A percentile compares a stretch with the other conserved stretches of the same genome.
Evolutionary conservation across 306 rosid genomes (phyloP).

Genomic region (Vigna hirtella): DNA sequence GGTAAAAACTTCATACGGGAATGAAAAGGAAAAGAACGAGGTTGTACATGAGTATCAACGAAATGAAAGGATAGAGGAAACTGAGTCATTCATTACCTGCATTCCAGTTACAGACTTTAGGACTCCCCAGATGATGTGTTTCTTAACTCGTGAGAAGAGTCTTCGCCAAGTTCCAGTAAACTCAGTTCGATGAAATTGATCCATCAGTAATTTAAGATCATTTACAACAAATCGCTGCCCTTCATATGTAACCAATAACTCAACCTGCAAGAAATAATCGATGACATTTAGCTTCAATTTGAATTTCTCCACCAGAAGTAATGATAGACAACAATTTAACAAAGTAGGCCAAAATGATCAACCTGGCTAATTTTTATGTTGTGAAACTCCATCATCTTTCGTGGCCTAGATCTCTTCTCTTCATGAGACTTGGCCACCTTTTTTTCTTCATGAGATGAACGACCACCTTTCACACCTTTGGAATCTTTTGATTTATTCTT

Average conservation of each 20-base stretch:
- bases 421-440: slow-evolving; percentile 80
- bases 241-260: slow-evolving; percentile 87
- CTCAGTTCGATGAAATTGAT: slow-evolving; percentile 89
- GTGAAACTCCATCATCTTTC: slow-evolving; percentile 97
- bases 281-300: slow-evolving; percentile 32
- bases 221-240: slow-evolving; percentile 95
- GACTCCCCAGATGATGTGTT: slow-evolving; percentile 99
- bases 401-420: slow-evolving; percentile 92
- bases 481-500: slow-evolving; percentile 84
- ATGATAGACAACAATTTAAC: slow-evolving; percentile 35
- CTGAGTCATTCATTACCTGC: slow-evolving; percentile 73
- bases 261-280: slow-evolving; percentile 65
- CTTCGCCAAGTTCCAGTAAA: slow-evolving; percentile 98
- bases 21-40: slow-evolving; percentile 8
- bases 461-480: slow-evolving; percentile 77
- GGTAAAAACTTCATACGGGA: slow-evolving; percentile 11
- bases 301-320: slow-evolving; percentile 21
- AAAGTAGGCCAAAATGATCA: slow-evolving; percentile 43
- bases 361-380: slow-evolving; percentile 99
- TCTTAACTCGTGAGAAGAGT: slow-evolving; percentile 95
- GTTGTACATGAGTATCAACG: slow-evolving; percentile 15
- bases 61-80: slow-evolving; percentile 29
- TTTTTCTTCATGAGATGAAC: slow-evolving; percentile 92
- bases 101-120: slow-evolving; percentile 98
- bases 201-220: slow-evolving; percentile 98